These are phyloP conservation scores for Marchantia paleacea DNA, from an alignment of 225 moss, liverwort and hornwort genomes.

Conservation along the genomic window DNA sequence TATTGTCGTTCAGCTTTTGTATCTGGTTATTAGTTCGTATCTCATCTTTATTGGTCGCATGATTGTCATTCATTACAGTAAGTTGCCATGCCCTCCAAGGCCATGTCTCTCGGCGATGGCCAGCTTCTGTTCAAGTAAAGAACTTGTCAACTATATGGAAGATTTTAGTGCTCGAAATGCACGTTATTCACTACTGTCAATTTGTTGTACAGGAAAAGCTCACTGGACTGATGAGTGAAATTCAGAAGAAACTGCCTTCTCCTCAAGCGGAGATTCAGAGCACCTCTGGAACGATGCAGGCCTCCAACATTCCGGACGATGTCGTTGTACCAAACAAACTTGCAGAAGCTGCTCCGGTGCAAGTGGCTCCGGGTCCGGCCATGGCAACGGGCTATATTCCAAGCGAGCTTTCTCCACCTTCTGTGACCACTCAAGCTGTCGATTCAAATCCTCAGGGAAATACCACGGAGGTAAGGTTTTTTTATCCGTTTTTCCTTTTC, in stretches of 20 bases:
- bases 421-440: conserved; percentile 1
- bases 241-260: conserved; percentile 28
- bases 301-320: background rate
- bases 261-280: background rate
- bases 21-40: background rate
- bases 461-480: conserved; percentile 14
- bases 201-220: conserved; percentile 24
- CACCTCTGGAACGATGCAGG: background rate
- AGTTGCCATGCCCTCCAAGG: background rate
- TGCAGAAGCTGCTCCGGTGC: background rate
- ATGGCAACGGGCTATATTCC: background rate
- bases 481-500: too few species aligned
- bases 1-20: background rate
- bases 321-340: background rate
- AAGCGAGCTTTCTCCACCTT: conserved; percentile 5
- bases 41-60: background rate
- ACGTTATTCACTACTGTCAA: background rate
- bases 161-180: background rate
- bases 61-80: background rate
- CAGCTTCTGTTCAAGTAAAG: background rate
- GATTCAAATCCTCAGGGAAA: background rate
- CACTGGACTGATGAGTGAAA: conserved; percentile 17
- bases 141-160: background rate
- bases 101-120: background rate
- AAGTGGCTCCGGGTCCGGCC: background rate